Conservation (phyloP, 495 filamentous ascomycete genomes). For the Articulospora tetracladia region DNA sequence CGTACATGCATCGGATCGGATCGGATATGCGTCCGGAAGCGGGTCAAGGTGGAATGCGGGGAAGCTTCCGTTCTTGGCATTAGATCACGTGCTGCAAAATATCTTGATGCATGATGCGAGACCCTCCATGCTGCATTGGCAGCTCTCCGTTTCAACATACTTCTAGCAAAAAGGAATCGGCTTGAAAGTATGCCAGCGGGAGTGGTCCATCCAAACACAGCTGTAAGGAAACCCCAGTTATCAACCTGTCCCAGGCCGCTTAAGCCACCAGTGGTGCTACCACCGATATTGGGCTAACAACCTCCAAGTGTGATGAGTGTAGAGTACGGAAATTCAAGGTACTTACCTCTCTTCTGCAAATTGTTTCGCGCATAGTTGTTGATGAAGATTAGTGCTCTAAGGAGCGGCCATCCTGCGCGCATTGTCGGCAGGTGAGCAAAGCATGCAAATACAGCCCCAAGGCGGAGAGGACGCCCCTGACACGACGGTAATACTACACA, state of each 20-base stretch:
- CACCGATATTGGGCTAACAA: not conserved
- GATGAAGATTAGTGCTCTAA: constrained; percentile 39
- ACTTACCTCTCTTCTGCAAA: constrained; percentile 8
- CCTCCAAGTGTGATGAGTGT: constrained; percentile 43
- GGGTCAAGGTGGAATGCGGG: too few species aligned
- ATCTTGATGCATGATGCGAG: not conserved
- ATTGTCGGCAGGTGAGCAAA: constrained; percentile 42
- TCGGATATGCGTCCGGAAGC: too few species aligned
- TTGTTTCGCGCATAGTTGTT: not conserved
- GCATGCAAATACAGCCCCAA: constrained; percentile 49
- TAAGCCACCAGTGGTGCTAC: too few species aligned
- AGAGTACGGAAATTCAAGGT: constrained; percentile 47
- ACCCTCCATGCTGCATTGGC: too few species aligned
- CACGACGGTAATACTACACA: constrained; percentile 4
- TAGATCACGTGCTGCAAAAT: too few species aligned
- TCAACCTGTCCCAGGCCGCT: not conserved
- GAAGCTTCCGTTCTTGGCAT: too few species aligned
- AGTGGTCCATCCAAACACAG: not conserved
- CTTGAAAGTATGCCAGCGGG: not conserved
- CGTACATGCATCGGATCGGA: too few species aligned
- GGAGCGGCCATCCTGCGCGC: constrained; percentile 39
- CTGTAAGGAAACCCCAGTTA: not conserved
- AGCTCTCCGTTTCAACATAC: too few species aligned
- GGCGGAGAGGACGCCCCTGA: constrained; percentile 42
- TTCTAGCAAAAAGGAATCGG: too few species aligned